Evolutionary conservation across 805 yeast genomes (phyloP).

Genomic region (Sugiyamaella qingdaonensis): DNA sequence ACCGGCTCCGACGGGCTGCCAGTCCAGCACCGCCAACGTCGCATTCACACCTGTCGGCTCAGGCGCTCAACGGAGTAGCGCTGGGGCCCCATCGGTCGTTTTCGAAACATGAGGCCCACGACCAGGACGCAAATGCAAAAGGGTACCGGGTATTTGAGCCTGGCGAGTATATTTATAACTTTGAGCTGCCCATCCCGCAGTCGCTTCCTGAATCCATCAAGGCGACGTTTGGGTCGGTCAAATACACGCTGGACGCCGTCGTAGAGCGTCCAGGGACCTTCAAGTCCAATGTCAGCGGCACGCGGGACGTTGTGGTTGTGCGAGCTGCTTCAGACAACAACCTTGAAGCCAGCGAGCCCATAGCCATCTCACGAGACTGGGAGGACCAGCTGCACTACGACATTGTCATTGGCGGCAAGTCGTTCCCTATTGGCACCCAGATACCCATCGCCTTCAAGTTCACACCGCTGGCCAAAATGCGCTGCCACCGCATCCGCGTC

Average conservation of each 20-base stretch:
- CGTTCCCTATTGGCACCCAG: slow-evolving; percentile 75
- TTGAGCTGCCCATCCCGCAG: slow-evolving; percentile 82
- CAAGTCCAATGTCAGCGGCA: slow-evolving; percentile 67
- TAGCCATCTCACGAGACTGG: slow-evolving; percentile 87
- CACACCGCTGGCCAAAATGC: slow-evolving; percentile 82
- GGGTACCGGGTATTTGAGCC: slow-evolving; percentile 58
- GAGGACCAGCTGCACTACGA: slow-evolving; percentile 88
- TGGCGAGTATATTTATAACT: slow-evolving; percentile 89
- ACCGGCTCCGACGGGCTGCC: slow-evolving; percentile 24
- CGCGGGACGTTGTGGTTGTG: slow-evolving; percentile 59
- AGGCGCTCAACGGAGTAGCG: slow-evolving; percentile 17
- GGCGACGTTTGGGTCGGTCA: slow-evolving; percentile 78
- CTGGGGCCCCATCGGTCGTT: slow-evolving; percentile 27
- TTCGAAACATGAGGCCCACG: slow-evolving; percentile 25
- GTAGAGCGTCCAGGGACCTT: slow-evolving; percentile 82
- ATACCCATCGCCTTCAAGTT: slow-evolving; percentile 81
- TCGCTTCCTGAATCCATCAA: slow-evolving; percentile 74
- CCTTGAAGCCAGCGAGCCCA: slow-evolving; percentile 88
- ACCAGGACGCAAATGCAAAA: slow-evolving; percentile 22
- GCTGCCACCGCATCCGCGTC: slow-evolving; percentile 79
- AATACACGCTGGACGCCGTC: slow-evolving; percentile 62
- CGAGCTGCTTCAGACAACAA: slow-evolving; percentile 75
- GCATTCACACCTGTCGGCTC: slow-evolving; percentile 3
- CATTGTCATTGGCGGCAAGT: slow-evolving; percentile 84
- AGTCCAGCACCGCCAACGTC: slow-evolving; percentile 19